phyloP scores from a whole-genome alignment of 192 early-diverging fungal species.

The Backusella parvicylindrica region DNA sequence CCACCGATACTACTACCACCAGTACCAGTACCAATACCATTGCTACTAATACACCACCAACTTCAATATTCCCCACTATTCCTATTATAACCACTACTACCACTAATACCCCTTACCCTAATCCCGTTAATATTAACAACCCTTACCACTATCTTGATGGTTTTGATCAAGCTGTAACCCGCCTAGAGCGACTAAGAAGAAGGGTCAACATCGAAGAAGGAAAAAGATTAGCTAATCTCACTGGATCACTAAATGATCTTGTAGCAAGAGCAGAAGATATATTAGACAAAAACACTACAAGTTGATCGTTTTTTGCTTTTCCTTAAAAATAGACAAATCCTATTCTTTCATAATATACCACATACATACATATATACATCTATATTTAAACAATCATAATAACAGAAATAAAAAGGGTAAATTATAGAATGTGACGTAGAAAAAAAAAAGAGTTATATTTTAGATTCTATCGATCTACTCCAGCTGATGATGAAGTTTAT shows the following conservation, averaged over 20 bases:
- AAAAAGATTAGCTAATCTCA: background rate
- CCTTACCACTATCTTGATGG: background rate
- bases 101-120: background rate
- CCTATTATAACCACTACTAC: background rate
- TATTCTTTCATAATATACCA: background rate
- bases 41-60: background rate
- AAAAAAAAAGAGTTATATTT: background rate
- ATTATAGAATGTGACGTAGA: background rate
- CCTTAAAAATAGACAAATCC: background rate
- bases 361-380: background rate
- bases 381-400: background rate
- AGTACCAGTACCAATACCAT: background rate
- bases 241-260: background rate
- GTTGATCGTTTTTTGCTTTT: background rate
- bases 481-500: background rate
- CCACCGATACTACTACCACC: background rate
- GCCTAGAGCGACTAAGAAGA: constrained; percentile 7
- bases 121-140: background rate
- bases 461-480: background rate
- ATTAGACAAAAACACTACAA: background rate
- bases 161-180: constrained; percentile 6
- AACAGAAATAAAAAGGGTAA: background rate
- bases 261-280: constrained; percentile 14
- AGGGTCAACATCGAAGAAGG: background rate
- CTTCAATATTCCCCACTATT: background rate